Percentiles rank a stretch among this genome's conserved stretches.
Evolutionary conservation across 2,329 filamentous ascomycete species (phyloP).

Genomic region (Ceratocystis huliohia): DNA sequence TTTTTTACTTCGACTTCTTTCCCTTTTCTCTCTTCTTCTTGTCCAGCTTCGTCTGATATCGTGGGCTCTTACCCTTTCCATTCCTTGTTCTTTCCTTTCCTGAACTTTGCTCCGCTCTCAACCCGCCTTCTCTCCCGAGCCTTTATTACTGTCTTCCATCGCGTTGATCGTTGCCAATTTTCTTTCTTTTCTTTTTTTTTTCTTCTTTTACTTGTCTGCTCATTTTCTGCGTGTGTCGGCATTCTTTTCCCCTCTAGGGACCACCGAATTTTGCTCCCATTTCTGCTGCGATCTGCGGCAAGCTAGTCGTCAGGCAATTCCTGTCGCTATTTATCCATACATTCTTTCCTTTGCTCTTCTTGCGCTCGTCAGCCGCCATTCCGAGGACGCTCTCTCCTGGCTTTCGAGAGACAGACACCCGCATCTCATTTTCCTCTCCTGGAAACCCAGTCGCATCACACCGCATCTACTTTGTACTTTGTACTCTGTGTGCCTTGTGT

Average conservation of each 20-base stretch:
- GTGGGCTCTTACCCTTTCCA: constrained; percentile 18
- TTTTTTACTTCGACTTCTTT: constrained; percentile 1
- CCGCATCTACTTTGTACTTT: not conserved
- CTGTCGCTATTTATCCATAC: not conserved
- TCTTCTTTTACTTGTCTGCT: constrained; percentile 15
- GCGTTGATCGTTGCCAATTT: constrained; percentile 23
- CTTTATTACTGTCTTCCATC: constrained; percentile 18
- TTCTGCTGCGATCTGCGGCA: not conserved
- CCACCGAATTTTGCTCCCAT: not conserved
- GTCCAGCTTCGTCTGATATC: constrained; percentile 1
- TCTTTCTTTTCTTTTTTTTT: constrained; percentile 23
- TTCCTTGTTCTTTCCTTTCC: constrained; percentile 23
- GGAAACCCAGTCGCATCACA: not conserved
- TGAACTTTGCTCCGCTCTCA: not conserved
- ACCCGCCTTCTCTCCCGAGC: constrained; percentile 21
- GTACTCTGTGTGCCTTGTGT: too few relatives aligned
- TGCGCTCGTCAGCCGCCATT: not conserved
- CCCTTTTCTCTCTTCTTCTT: constrained; percentile 6
- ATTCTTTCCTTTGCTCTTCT: not conserved
- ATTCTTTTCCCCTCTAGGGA: constrained; percentile 19
- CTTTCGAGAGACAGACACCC: not conserved
- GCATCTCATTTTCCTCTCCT: constrained; percentile 1
- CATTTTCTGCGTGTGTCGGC: not conserved
- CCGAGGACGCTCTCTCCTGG: not conserved
- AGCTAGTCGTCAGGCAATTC: not conserved